Evolutionary conservation across 495 filamentous ascomycete genomes (phyloP).

Genomic region (Rhypophila decipiens): DNA sequence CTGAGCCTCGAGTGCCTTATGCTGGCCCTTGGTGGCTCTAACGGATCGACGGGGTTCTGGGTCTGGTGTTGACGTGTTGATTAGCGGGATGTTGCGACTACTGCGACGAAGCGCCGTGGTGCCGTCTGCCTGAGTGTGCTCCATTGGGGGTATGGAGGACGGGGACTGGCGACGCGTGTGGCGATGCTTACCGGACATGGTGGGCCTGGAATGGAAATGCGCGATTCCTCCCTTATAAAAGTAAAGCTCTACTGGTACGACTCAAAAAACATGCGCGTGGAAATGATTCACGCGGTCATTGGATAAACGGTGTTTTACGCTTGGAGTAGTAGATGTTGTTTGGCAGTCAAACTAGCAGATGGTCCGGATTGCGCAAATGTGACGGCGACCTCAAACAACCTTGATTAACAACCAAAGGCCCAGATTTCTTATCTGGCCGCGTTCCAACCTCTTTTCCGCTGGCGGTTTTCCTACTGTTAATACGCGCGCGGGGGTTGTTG

Average conservation of each 20-base stretch:
- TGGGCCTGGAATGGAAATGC: constrained; percentile 1
- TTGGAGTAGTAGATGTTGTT: constrained; percentile 7
- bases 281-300: constrained; percentile 24
- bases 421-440: no score
- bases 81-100: constrained; percentile 15
- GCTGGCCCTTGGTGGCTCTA: constrained; percentile 91
- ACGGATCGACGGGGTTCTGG: constrained; percentile 90
- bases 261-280: constrained; percentile 25
- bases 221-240: neutral
- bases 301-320: constrained; percentile 24
- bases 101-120: constrained; percentile 1
- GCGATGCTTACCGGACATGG: constrained; percentile 31
- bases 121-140: neutral
- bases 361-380: constrained; percentile 3
- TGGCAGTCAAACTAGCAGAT: constrained; percentile 14
- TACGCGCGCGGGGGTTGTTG: no score
- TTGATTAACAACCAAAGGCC: no score
- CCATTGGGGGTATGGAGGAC: neutral
- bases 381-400: constrained; percentile 2
- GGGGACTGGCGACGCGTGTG: constrained; percentile 2
- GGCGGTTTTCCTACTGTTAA: no score
- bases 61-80: constrained; percentile 19
- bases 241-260: constrained; percentile 23
- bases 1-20: constrained; percentile 74
- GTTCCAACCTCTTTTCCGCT: neutral